phyloP scores from a whole-genome alignment of 2,329 filamentous ascomycete species.

The Meredithiella fracta region DNA sequence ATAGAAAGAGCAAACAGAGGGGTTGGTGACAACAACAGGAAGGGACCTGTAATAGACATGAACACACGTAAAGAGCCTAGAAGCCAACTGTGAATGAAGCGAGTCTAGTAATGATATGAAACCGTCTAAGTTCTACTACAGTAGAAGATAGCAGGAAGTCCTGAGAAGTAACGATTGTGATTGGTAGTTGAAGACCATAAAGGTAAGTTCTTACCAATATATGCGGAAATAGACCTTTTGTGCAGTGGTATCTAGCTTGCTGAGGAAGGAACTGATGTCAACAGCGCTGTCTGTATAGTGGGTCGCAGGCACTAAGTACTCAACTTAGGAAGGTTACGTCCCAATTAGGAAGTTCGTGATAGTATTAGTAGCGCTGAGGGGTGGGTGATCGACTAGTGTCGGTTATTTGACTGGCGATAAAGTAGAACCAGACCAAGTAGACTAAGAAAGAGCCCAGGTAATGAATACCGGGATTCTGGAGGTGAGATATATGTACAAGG shows the following conservation, averaged over 20 bases:
- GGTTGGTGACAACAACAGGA: constrained; percentile 5
- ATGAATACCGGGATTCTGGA: not conserved
- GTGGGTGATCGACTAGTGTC: not conserved
- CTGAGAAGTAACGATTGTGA: not conserved
- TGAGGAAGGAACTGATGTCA: not conserved
- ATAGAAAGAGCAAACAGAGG: constrained; percentile 8
- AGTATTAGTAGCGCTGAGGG: not conserved
- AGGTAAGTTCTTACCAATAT: not conserved
- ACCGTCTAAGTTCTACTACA: not conserved
- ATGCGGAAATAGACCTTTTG: too few species aligned
- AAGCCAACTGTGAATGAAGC: not conserved
- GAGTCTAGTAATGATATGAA: not conserved
- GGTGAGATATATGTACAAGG: constrained; percentile 7
- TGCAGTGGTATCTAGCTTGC: not conserved
- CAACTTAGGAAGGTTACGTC: not conserved
- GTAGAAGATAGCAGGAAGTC: not conserved
- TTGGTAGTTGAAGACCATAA: not conserved
- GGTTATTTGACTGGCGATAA: not conserved
- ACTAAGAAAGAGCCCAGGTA: not conserved
- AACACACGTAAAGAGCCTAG: not conserved
- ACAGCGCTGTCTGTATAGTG: not conserved
- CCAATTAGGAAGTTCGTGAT: not conserved
- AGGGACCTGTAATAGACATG: not conserved
- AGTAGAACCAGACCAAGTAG: not conserved
- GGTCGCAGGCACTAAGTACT: not conserved